Evolutionary conservation across 2,329 filamentous ascomycete genomes (phyloP).

Genomic region (Gnomoniopsis smithogilvyi): DNA sequence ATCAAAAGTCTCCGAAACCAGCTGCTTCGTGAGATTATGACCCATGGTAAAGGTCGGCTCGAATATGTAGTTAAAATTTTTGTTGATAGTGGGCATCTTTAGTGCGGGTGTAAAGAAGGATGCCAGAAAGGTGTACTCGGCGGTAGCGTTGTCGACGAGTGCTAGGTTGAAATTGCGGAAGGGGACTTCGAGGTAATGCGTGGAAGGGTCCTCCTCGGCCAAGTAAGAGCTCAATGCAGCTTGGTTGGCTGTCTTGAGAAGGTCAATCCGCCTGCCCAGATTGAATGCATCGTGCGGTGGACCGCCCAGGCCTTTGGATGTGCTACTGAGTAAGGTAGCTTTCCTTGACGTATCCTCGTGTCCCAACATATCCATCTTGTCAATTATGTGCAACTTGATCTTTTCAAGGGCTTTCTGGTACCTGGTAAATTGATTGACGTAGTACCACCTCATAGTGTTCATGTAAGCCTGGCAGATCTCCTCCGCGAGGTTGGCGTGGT

Average conservation of each 20-base stretch:
- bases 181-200: slow-evolving; percentile 83
- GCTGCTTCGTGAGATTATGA: slow-evolving; percentile 68
- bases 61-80: slow-evolving; percentile 84
- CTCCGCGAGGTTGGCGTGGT: slow-evolving; percentile 78
- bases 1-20: slow-evolving; percentile 76
- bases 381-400: slow-evolving; percentile 77
- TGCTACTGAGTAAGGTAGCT: slow-evolving; percentile 51
- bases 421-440: slow-evolving; percentile 82
- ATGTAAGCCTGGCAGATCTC: slow-evolving; percentile 93
- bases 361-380: slow-evolving; percentile 79
- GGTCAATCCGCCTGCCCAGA: slow-evolving; percentile 79
- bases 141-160: slow-evolving; percentile 86
- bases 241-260: slow-evolving; percentile 70
- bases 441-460: slow-evolving; percentile 99
- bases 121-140: slow-evolving; percentile 91
- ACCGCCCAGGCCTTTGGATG: slow-evolving; percentile 41
- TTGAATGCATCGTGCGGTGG: slow-evolving; percentile 83
- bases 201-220: slow-evolving; percentile 82
- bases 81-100: slow-evolving; percentile 72
- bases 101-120: slow-evolving; percentile 81
- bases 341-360: slow-evolving; percentile 71
- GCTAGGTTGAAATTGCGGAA: slow-evolving; percentile 96
- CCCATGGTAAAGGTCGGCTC: slow-evolving; percentile 86
- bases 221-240: slow-evolving; percentile 81
- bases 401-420: slow-evolving; percentile 83